Evolutionary conservation across 805 yeast genomes (phyloP), one percentile per base, ranked within the genome.

Genomic region (Kazachstania kunashirensis): DNA sequence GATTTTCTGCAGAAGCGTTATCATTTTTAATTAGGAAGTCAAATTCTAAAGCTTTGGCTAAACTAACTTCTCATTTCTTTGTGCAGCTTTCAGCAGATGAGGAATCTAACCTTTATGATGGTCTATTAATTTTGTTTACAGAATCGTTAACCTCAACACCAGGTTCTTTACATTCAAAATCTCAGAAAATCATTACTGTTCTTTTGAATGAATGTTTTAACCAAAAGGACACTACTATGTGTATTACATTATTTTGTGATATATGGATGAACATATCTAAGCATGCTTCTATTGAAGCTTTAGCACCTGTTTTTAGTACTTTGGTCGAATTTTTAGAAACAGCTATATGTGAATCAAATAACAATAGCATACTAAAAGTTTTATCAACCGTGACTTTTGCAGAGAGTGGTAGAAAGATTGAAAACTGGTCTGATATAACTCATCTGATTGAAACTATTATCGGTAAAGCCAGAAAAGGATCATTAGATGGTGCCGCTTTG

Each of bases 1-100:
- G 94, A 43, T 92, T 89, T 50, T 77, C 94, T 15, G 86, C 96
- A 0, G 96, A 89, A 57, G 92, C 96, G 0, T 57, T 89, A 31
- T 83, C 96, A 0, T 92, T 82, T 49, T 63, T 89, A 39, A 64
- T 89, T 8, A 74, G 92, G 52, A 84, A 84, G 55, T 68, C 83
- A 43, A 66, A 67, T 17, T 54, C 65, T 0, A 67, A 67, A 1
- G 61, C 70, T 6, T 59, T 86, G 33, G 48, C 53, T 1, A 39
- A 46, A 0, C 70, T 83, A 31, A 62, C 82, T 7, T 49, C 61
- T 2, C 65, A 53, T 42, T 54, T 71, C 2, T 64, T 73, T 33
- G 47, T 55, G 21, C 65, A 63, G 28, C 19, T 61, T 57, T 4
- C 15, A 4, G 25, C 12, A 4, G 36, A 62, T 3, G 59, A 63